phyloP scores from a whole-genome alignment of 2,329 filamentous ascomycete species.

The Meredithiella fracta region DNA sequence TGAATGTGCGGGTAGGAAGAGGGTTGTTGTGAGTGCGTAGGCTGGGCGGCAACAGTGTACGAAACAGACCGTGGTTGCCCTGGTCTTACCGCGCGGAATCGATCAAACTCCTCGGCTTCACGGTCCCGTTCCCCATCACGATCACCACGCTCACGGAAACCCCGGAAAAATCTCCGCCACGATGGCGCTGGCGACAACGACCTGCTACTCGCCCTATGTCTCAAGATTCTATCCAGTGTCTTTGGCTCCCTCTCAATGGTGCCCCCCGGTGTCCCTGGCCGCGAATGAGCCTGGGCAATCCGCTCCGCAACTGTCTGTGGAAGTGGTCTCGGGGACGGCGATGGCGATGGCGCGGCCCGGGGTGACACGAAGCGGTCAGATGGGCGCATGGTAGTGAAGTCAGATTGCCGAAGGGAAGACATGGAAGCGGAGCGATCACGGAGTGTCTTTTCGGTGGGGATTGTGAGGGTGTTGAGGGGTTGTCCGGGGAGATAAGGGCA shows the following conservation, averaged over 20 bases:
- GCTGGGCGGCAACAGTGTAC: neutral
- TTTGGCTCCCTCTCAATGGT: constrained; percentile 1
- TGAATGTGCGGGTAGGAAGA: neutral
- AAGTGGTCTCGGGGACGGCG: constrained; percentile 16
- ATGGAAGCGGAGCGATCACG: constrained; percentile 49
- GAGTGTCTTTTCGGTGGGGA: constrained; percentile 52
- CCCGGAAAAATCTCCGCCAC: constrained; percentile 36
- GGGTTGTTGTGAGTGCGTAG: neutral
- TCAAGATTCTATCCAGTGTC: constrained; percentile 14
- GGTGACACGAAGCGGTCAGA: constrained; percentile 59
- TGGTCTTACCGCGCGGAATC: neutral
- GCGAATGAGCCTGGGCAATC: constrained; percentile 2
- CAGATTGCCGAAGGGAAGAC: constrained; percentile 39
- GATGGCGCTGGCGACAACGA: constrained; percentile 33
- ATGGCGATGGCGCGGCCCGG: constrained; percentile 33
- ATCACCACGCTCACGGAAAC: constrained; percentile 20
- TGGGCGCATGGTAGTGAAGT: constrained; percentile 62
- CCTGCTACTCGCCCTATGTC: constrained; percentile 27
- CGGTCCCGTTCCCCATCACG: constrained; percentile 21
- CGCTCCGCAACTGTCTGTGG: constrained; percentile 8
- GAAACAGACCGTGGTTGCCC: constrained; percentile 7
- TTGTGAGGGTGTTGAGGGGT: constrained; percentile 64
- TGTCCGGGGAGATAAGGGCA: constrained; percentile 85
- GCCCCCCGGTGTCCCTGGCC: neutral
- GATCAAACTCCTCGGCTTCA: constrained; percentile 10